Base-by-base conservation (phyloP, 345 rosid species). In the Mallotus nudiflorus region DNA sequence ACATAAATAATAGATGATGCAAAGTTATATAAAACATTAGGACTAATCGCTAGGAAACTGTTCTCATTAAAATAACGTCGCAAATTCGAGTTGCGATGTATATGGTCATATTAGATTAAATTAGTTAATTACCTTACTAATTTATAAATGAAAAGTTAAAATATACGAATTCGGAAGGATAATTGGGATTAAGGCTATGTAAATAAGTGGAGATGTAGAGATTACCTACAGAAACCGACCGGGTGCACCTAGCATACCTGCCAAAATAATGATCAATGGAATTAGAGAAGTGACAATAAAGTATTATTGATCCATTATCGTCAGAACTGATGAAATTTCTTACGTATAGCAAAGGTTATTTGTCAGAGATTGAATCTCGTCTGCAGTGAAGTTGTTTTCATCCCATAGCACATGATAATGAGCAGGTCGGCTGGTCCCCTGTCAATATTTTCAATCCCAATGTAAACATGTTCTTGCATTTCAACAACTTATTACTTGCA, bases 221-320 rank as follows among this genome's bases (percentile, higher is more conserved):
- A 62, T 69, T 73, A 82, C 85, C 85, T 39, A 82, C 71, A 29
- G 85, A 82, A 52, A 82, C 85, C 0, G 85, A 79, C 15, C 85
- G 73, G 0, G 85, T 82, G 73, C 85, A 82, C 53, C 83, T 64
- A 16, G 85, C 85, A 65, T 82, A 82, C 69, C 85, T 82, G 79
- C 63, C 67, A 49, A 56, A 27, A 50, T 39, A 45, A 22, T 14
- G 11, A 52, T 51, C 25, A 33, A 66, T 14, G 11, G 39, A 37
- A 49, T 18, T 8, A 35, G 0, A 52, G 3, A n/a, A 46, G 14
- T 4, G 25, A 27, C 5, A 20, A 50, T 1, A 24, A 20, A 61
- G 11, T 15, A 27, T 25, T 27, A 4, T 27, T 25, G 51, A 59
- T 31, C 6, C 25, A 12, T 39, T 5, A 33, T 57, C 40, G 19